Base-by-base conservation (phyloP, 164 flowering plant species). In the Aristolochia contorta region DNA sequence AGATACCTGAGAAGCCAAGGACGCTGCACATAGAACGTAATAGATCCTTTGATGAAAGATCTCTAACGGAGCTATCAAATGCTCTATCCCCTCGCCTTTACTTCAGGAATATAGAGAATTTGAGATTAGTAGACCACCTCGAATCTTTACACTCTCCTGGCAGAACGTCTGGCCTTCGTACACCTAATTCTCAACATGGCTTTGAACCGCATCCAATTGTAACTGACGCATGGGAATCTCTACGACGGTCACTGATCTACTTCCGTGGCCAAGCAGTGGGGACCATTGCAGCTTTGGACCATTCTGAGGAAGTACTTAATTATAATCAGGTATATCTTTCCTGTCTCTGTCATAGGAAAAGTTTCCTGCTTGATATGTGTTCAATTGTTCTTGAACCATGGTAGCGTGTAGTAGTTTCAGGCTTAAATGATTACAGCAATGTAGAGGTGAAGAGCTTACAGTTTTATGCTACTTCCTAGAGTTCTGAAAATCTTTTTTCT, bases 201-300 rank as follows among this genome's bases (percentile, higher is more conserved):
- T 73, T 69, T 57, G 95, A 80, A 66, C 75, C 86, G 0, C 83
- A 80, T 64, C 91, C 94, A 15, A 80, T 80, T 75, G 67, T 83
- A 43, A 74, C 67, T 15, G 94, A 91, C 57, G 96, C 92, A 46
- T 84, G 96, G 96, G 96, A 88, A 1, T 76, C 86, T 19, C 60
- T 91, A 66, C 77, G 87, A 49, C 74, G 84, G 3, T 77, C 96
- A 0, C 54, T 83, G 77, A 96, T 92, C 0, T 66, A 72, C 68
- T 89, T 89, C 58, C 87, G 96, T 23, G 88, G 87, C 14, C 83
- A 80, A 58, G 86, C 87, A 8, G 90, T 88, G 33, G 96, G 96
- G 65, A 91, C 97, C 0, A 84, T 91, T 65, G 96, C 97, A 27
- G 97, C 97, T 4, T 58, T 79, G 45, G 93, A 88, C 58, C 74